Conservation (phyloP, 805 yeast genomes). For the Lachancea meyersii region DNA sequence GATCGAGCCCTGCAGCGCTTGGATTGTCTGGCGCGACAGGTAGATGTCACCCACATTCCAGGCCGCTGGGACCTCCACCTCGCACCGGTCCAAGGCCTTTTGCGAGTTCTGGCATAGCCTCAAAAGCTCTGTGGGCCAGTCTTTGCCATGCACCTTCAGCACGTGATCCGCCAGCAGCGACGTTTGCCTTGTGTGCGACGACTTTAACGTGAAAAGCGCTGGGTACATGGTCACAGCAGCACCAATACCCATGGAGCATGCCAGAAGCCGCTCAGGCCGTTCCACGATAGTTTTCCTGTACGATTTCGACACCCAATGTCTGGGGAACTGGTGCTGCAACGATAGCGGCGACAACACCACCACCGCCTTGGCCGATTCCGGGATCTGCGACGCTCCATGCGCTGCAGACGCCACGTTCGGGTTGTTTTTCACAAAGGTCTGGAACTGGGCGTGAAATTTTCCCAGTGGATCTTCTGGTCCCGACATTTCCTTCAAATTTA, state of each 20-base stretch:
- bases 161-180: constrained; percentile 56
- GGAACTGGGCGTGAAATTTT: constrained; percentile 39
- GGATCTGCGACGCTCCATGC: constrained; percentile 29
- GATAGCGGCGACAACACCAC: constrained; percentile 65
- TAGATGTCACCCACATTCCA: constrained; percentile 87
- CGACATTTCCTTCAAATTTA: constrained; percentile 6
- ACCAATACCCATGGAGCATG: constrained; percentile 70
- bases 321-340: constrained; percentile 63
- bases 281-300: constrained; percentile 69
- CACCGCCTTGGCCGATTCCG: constrained; percentile 45
- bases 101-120: constrained; percentile 56
- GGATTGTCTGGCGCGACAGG: constrained; percentile 55
- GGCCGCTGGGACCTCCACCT: constrained; percentile 68
- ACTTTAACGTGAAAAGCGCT: constrained; percentile 44
- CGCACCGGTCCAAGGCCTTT: constrained; percentile 43
- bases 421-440: constrained; percentile 37
- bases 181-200: constrained; percentile 37
- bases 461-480: constrained; percentile 29
- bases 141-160: constrained; percentile 60
- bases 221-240: constrained; percentile 69
- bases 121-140: constrained; percentile 59
- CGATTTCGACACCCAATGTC: constrained; percentile 69
- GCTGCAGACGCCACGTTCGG: constrained; percentile 34
- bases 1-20: constrained; percentile 69
- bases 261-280: constrained; percentile 72